Evolutionary conservation across 75 land plant species (phyloP).

Genomic region (Ceratopteris richardii): DNA sequence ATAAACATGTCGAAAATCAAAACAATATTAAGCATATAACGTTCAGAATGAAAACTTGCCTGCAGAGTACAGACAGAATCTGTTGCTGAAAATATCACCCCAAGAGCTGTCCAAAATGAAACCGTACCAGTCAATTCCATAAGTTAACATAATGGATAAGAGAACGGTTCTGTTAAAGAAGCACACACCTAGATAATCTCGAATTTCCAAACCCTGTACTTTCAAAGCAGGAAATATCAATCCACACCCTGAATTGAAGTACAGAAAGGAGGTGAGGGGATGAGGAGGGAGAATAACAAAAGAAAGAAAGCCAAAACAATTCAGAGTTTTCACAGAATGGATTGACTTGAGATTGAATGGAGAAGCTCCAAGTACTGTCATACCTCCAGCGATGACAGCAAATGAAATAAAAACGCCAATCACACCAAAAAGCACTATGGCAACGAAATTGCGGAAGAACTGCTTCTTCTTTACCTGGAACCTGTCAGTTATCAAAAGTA

Average conservation of each 20-base stretch:
- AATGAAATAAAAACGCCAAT: constrained; percentile 36
- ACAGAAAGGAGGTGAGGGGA: too few relatives aligned
- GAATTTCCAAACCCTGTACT: constrained; percentile 27
- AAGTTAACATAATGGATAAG: too few relatives aligned
- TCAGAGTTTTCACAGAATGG: too few relatives aligned
- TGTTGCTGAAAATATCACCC: constrained; percentile 67
- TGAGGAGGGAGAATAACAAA: too few relatives aligned
- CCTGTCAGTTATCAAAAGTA: constrained; percentile 5
- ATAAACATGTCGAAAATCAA: too few relatives aligned
- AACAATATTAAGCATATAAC: background rate
- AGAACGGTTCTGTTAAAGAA: too few relatives aligned
- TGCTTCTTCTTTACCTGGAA: constrained; percentile 46
- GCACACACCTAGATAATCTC: constrained; percentile 77
- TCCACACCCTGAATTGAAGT: constrained; percentile 9
- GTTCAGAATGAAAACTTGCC: constrained; percentile 6
- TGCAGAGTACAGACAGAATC: constrained; percentile 72
- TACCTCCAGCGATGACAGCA: constrained; percentile 27
- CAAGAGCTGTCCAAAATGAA: constrained; percentile 34
- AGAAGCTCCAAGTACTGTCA: too few relatives aligned
- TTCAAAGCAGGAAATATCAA: constrained; percentile 15
- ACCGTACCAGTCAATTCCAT: too few relatives aligned
- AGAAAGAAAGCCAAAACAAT: too few relatives aligned
- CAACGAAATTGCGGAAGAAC: constrained; percentile 34
- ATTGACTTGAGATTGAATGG: too few relatives aligned
- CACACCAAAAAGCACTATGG: constrained; percentile 36